Conservation (phyloP, 163 green algal species). For the Botryococcus braunii region DNA sequence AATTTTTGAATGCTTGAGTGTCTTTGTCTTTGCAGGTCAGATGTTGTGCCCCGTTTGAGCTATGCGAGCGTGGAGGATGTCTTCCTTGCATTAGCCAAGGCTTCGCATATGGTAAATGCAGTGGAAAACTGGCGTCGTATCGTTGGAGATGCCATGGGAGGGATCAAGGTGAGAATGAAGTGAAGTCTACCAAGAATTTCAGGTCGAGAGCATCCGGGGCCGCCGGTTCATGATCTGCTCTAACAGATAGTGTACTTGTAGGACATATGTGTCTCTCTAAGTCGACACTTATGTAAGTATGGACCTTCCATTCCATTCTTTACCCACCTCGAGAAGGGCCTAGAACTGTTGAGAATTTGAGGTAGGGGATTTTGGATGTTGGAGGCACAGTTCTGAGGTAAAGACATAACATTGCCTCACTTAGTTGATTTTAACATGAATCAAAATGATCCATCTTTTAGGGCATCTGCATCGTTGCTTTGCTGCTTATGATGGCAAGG, state of each 20-base stretch:
- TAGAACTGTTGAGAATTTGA: background rate
- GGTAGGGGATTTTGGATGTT: no score
- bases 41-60: constrained; percentile 50
- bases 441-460: no score
- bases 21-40: constrained; percentile 20
- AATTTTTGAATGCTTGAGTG: background rate
- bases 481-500: no score
- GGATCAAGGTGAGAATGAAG: constrained; percentile 14
- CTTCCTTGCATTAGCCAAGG: constrained; percentile 47
- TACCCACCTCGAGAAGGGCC: background rate
- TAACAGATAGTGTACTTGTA: background rate
- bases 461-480: no score
- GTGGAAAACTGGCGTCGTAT: constrained; percentile 16
- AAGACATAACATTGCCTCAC: no score
- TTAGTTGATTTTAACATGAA: no score
- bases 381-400: no score
- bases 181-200: background rate
- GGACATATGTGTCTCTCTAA: background rate
- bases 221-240: background rate
- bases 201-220: no score
- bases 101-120: constrained; percentile 19
- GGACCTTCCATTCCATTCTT: no score
- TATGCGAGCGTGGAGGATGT: constrained; percentile 53
- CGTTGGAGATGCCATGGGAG: constrained; percentile 4
- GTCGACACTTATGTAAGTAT: background rate